These are phyloP conservation scores for Nicotiana noctiflora DNA, from an alignment of 257 asterid species.

Conservation along the genomic window DNA sequence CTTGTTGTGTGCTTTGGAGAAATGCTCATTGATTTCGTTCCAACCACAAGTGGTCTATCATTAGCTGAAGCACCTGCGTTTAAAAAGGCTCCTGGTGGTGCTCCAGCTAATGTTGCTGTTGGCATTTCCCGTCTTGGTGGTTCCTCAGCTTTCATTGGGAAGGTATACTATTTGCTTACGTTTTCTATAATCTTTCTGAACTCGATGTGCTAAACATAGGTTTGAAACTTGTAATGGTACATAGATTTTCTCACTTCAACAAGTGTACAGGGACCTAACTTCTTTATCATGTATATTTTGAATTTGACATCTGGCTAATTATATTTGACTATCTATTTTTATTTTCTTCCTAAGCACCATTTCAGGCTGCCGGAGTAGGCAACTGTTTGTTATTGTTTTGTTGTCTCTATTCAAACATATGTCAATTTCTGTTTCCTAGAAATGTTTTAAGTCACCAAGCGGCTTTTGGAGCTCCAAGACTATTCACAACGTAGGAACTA, in stretches of 20 bases:
- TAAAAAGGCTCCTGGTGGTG: constrained; percentile 98
- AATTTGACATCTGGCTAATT: neutral
- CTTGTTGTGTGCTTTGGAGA: constrained; percentile 98
- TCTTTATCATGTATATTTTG: neutral
- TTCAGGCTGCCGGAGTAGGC: neutral
- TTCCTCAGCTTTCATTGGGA: constrained; percentile 91
- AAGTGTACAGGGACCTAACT: neutral
- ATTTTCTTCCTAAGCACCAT: neutral
- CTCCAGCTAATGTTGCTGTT: constrained; percentile 99
- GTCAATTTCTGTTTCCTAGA: neutral
- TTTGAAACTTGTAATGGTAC: neutral
- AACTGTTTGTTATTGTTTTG: neutral
- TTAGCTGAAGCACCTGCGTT: constrained; percentile 94
- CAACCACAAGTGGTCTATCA: constrained; percentile 77
- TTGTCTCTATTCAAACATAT: neutral
- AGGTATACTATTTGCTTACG: constrained; percentile 32
- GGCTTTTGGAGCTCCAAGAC: neutral
- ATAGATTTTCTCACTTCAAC: neutral
- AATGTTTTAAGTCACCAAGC: neutral
- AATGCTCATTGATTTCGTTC: constrained; percentile 97
- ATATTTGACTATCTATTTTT: neutral
- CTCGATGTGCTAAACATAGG: neutral
- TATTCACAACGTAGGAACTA: neutral
- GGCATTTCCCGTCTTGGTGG: constrained; percentile 99
- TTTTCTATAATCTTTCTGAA: neutral